Evolutionary conservation across 768 basidiomycete species (phyloP), one percentile per base, ranked within the genome.

Genomic region (Boletus rubescentipes): DNA sequence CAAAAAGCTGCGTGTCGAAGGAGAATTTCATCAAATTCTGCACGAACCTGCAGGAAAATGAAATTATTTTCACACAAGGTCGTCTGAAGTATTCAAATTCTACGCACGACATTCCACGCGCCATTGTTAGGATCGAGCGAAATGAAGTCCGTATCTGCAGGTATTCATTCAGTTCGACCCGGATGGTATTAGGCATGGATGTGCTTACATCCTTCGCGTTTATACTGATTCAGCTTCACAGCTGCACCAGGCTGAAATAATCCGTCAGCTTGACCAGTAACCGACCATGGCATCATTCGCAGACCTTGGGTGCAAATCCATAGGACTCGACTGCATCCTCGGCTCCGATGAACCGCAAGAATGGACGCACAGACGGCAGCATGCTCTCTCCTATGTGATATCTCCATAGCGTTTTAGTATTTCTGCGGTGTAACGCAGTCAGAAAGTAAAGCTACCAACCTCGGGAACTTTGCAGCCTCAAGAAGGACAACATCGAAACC

Each of bases 371-470:
- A 4, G 58, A 59, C 7, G 57, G 32, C 5, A 61, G 35, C 11
- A 59, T 9, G 14, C 50, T 60, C 42, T 61, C 60, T 26, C 60
- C 57, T 3, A 61, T 55, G 49, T 60, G 60, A 34, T 60, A 61
- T 23, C 60, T 55, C n/a, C n/a, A n/a, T n/a, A n/a, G n/a, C n/a
- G n/a, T 35, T 46, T 31, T n/a, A 20, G 31, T 3, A 7, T 23
- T n/a, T n/a, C n/a, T n/a, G n/a, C n/a, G n/a, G n/a, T n/a, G n/a
- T n/a, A n/a, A n/a, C n/a, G n/a, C n/a, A n/a, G n/a, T n/a, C n/a
- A n/a, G n/a, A n/a, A n/a, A n/a, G n/a, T n/a, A n/a, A n/a, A n/a
- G n/a, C n/a, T n/a, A n/a, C 50, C 10, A 29, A 59, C 60, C 60
- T 52, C 2, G 60, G 57, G n/a, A 49, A 40, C 38, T 49, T 55